phyloP scores from a whole-genome alignment of 768 basidiomycete genomes.

The Phlegmacium glaucopus region DNA sequence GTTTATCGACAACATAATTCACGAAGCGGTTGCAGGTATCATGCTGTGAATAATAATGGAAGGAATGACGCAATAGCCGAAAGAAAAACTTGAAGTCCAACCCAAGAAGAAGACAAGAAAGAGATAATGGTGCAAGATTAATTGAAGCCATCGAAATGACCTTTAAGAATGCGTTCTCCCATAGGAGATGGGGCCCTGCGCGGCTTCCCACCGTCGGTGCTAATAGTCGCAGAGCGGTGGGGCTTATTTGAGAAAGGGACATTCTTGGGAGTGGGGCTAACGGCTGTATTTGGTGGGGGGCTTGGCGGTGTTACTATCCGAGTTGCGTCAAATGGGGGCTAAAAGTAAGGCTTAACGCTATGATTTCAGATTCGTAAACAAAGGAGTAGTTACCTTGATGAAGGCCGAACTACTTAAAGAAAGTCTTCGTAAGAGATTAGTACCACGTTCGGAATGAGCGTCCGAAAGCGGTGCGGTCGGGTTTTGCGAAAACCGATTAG shows the following conservation, averaged over 20 bases:
- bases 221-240: conserved; percentile 62
- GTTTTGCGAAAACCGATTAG: conserved; percentile 50
- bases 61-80: conserved; percentile 7
- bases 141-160: conserved; percentile 89
- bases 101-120: conserved; percentile 3
- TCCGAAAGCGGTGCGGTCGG: conserved; percentile 39
- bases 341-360: conserved; percentile 8
- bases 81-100: conserved; percentile 7
- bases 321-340: conserved; percentile 28
- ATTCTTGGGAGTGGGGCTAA: conserved; percentile 32
- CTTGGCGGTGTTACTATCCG: conserved; percentile 33
- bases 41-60: conserved; percentile 24
- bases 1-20: conserved; percentile 14
- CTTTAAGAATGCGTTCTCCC: conserved; percentile 89
- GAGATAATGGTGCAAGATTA: conserved; percentile 27
- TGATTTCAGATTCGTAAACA: conserved; percentile 6
- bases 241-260: conserved; percentile 31
- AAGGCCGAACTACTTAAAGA: conserved; percentile 61
- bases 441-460: conserved; percentile 58
- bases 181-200: conserved; percentile 80
- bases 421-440: conserved; percentile 69
- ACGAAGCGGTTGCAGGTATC: conserved; percentile 38
- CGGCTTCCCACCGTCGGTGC: conserved; percentile 38
- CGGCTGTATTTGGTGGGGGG: conserved; percentile 52
- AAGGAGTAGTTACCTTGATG: conserved; percentile 45